Conservation (phyloP, 2,329 filamentous ascomycete species). For the Neoascochyta sp. region DNA sequence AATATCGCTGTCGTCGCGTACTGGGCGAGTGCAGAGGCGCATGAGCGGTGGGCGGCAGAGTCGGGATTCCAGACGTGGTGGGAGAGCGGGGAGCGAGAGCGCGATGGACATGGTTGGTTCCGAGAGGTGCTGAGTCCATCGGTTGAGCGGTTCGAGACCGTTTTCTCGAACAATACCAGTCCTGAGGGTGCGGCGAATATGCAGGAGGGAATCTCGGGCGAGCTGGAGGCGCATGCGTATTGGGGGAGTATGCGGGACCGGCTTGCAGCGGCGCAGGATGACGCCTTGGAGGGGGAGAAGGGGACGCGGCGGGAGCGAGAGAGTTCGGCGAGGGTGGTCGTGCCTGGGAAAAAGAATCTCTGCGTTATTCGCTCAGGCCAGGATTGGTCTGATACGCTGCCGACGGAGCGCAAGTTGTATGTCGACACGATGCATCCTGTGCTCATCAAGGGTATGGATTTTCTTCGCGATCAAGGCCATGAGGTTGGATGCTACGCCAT, state of each 20-base stretch:
- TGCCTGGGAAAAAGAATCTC: slow-evolving; percentile 42
- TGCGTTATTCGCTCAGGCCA: slow-evolving; percentile 47
- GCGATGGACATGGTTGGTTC: slow-evolving; percentile 41
- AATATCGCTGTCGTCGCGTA: slow-evolving; percentile 42
- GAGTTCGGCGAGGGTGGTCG: slow-evolving; percentile 21
- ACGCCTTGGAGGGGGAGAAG: slow-evolving; percentile 32
- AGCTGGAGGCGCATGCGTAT: slow-evolving; percentile 45
- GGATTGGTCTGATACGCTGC: slow-evolving; percentile 43
- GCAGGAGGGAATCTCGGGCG: slow-evolving; percentile 37
- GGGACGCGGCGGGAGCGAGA: no score
- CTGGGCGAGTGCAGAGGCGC: slow-evolving; percentile 32
- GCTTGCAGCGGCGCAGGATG: slow-evolving; percentile 39
- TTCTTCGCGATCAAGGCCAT: slow-evolving; percentile 43
- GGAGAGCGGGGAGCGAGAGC: slow-evolving; percentile 25
- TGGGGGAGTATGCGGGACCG: slow-evolving; percentile 50
- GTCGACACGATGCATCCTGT: slow-evolving; percentile 47
- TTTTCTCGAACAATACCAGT: slow-evolving; percentile 39
- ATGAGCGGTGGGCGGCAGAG: slow-evolving; percentile 30
- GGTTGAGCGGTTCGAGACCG: slow-evolving; percentile 45
- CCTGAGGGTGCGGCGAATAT: slow-evolving; percentile 45
- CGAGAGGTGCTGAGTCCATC: slow-evolving; percentile 43
- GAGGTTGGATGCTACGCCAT: slow-evolving; percentile 46
- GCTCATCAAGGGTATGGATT: slow-evolving; percentile 44
- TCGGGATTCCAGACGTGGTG: slow-evolving; percentile 43
- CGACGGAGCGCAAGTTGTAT: slow-evolving; percentile 44